Percentiles rank a stretch among this genome's conserved stretches.
phyloP scores from a whole-genome alignment of 768 basidiomycete genomes.

The Psilocybe tampanensis region DNA sequence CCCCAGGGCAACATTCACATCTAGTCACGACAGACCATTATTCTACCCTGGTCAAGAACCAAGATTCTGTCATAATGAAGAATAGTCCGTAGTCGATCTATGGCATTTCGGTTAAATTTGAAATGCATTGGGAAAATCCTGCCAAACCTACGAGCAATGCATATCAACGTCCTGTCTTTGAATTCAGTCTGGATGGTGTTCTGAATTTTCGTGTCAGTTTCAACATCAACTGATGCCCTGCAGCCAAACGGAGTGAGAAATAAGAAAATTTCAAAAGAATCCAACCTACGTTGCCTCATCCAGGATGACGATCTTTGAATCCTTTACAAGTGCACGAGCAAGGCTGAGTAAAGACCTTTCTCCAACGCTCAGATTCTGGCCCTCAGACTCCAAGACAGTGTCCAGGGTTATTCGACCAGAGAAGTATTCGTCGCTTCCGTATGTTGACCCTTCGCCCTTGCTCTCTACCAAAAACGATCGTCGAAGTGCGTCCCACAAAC shows the following conservation, averaged over 20 bases:
- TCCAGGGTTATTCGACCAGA: slow-evolving; percentile 61
- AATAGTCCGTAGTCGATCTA: slow-evolving; percentile 77
- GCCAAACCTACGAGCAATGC: slow-evolving; percentile 69
- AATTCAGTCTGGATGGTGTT: slow-evolving; percentile 77
- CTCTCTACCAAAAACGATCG: slow-evolving; percentile 47
- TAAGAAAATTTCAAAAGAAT: neutral
- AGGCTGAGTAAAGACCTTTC: slow-evolving; percentile 77
- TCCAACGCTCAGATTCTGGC: slow-evolving; percentile 71
- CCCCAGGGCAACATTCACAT: no score
- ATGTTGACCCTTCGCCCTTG: slow-evolving; percentile 41
- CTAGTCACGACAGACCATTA: slow-evolving; percentile 41
- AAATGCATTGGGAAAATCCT: neutral
- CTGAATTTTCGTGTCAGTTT: slow-evolving; percentile 84
- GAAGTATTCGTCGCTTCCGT: slow-evolving; percentile 40
- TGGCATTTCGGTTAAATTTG: neutral
- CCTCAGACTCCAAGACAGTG: slow-evolving; percentile 76
- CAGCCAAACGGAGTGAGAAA: neutral
- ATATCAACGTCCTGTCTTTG: slow-evolving; percentile 70
- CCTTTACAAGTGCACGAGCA: slow-evolving; percentile 79
- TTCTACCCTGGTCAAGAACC: slow-evolving; percentile 65
- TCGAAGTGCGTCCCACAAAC: slow-evolving; percentile 76
- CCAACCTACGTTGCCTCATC: slow-evolving; percentile 69
- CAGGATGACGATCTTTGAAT: slow-evolving; percentile 73
- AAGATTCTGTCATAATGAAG: slow-evolving; percentile 73
- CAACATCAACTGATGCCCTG: slow-evolving; percentile 71